A percentile compares a stretch with the other conserved stretches of the same genome.
phyloP scores from a whole-genome alignment of 2,329 filamentous ascomycete species.

The Aspergillus tubingensis region DNA sequence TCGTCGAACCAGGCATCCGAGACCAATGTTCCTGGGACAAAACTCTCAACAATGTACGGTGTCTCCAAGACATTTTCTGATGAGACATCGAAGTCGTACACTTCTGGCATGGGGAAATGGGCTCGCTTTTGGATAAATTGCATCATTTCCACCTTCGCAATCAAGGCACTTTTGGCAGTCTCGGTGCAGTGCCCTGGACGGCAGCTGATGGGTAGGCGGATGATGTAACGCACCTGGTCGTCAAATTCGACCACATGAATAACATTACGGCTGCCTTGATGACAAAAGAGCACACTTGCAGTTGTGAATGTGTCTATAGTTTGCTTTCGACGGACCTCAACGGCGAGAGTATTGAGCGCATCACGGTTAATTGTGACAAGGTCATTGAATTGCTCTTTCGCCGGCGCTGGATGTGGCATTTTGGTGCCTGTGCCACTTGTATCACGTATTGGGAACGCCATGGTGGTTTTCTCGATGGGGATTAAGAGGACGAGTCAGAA shows the following conservation, averaged over 20 bases:
- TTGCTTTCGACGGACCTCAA: neutral
- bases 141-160: constrained; percentile 3
- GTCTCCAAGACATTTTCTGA: neutral
- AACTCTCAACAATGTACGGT: neutral
- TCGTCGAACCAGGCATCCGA: constrained; percentile 2
- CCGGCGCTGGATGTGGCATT: neutral
- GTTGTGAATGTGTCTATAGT: neutral
- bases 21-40: neutral
- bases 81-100: neutral
- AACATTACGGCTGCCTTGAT: neutral
- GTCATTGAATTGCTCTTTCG: neutral
- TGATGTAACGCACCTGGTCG: constrained; percentile 1
- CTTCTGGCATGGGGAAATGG: constrained; percentile 1
- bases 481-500: neutral
- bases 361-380: neutral
- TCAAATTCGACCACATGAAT: constrained; percentile 1
- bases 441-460: neutral
- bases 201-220: neutral
- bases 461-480: neutral
- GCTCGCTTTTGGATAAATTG: constrained; percentile 1
- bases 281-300: neutral
- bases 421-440: no score
- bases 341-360: neutral
- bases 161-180: neutral
- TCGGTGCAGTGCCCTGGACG: neutral